Evolutionary conservation across 208 protist species (phyloP).

Genomic region (Porcisia hertigi): DNA sequence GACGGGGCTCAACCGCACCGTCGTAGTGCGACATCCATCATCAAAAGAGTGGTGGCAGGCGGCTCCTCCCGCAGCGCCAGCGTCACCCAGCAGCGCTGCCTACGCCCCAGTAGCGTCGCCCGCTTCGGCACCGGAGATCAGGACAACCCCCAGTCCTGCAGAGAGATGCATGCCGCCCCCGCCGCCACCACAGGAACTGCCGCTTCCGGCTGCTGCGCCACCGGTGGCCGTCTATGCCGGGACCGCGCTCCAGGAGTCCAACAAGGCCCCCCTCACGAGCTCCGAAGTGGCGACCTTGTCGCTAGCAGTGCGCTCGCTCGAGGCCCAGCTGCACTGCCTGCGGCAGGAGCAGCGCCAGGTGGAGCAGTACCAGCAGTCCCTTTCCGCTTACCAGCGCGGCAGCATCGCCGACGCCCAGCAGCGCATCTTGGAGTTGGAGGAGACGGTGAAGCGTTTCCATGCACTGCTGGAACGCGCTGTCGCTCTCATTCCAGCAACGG

Average conservation of each 20-base stretch:
- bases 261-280: slow-evolving; percentile 22
- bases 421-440: slow-evolving; percentile 64
- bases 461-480: slow-evolving; percentile 50
- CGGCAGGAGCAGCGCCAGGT: slow-evolving; percentile 28
- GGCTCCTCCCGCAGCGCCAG: background rate
- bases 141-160: background rate
- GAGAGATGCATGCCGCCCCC: slow-evolving; percentile 7
- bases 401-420: slow-evolving; percentile 33
- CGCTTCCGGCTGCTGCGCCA: background rate
- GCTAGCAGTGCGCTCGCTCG: slow-evolving; percentile 13
- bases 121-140: background rate
- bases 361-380: slow-evolving; percentile 18
- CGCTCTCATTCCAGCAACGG: slow-evolving; percentile 38
- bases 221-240: background rate
- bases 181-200: background rate
- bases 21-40: background rate
- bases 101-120: background rate
- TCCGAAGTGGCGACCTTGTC: slow-evolving; percentile 14
- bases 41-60: slow-evolving; percentile 26
- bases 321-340: slow-evolving; percentile 20
- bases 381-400: slow-evolving; percentile 23
- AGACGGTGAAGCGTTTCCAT: slow-evolving; percentile 50
- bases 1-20: background rate
- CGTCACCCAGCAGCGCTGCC: background rate
- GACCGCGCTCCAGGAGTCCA: background rate